Evolutionary conservation across 2,329 filamentous ascomycete genomes (phyloP).

Genomic region (Helicocarpus griseus): DNA sequence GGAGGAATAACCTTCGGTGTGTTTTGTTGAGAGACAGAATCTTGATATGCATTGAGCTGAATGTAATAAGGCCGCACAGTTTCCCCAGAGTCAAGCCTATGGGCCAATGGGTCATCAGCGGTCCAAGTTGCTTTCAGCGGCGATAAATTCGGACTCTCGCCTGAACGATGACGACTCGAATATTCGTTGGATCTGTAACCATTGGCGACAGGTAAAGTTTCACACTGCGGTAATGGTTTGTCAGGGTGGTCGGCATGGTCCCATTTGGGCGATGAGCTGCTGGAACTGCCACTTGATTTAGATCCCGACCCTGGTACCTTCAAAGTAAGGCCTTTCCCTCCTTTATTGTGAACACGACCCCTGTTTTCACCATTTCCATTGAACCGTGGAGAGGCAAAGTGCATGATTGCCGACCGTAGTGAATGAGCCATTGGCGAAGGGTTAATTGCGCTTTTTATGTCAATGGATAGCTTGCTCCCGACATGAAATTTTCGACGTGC

Average conservation of each 20-base stretch:
- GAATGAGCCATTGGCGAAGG: constrained; percentile 29
- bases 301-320: neutral
- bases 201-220: neutral
- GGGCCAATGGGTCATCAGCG: neutral
- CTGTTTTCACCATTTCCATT: constrained; percentile 8
- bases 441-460: constrained; percentile 21
- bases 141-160: neutral
- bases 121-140: neutral
- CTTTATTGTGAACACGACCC: neutral
- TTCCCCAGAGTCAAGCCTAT: neutral
- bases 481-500: constrained; percentile 15
- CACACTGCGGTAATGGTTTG: neutral
- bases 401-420: constrained; percentile 29
- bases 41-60: neutral
- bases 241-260: neutral
- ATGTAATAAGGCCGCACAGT: neutral
- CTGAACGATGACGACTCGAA: neutral
- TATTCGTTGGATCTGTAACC: neutral
- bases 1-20: neutral
- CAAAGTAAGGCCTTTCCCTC: neutral
- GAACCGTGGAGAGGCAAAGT: constrained; percentile 21
- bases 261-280: neutral
- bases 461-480: constrained; percentile 18
- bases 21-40: neutral
- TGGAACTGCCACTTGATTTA: neutral